phyloP scores from a whole-genome alignment of 2,329 filamentous ascomycete genomes.

The Endothia cerciana region DNA sequence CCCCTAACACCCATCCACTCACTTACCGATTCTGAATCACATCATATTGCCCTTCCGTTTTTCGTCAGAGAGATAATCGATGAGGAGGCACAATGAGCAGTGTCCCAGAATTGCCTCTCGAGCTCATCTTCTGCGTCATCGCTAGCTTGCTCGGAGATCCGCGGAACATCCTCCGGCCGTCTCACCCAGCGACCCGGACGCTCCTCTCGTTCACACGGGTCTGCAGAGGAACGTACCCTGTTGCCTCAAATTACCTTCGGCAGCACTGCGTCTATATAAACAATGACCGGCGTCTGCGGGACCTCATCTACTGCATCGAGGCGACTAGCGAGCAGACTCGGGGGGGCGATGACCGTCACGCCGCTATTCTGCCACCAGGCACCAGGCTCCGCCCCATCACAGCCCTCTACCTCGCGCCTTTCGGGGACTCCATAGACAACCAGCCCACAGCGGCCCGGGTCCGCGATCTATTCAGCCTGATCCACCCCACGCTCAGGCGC shows the following conservation, averaged over 20 bases:
- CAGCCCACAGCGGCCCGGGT: conserved; percentile 45
- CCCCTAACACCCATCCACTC: not conserved
- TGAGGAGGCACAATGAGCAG: conserved; percentile 3
- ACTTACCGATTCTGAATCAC: not conserved
- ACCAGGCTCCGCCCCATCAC: conserved; percentile 42
- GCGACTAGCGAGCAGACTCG: conserved; percentile 35
- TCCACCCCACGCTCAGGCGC: conserved; percentile 45
- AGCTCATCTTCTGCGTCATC: conserved; percentile 25
- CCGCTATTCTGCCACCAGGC: conserved; percentile 28
- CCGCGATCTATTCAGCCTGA: conserved; percentile 47
- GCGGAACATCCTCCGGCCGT: conserved; percentile 40
- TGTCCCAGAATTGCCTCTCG: conserved; percentile 13
- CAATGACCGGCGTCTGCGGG: conserved; percentile 40
- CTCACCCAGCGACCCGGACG: conserved; percentile 46
- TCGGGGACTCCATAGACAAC: conserved; percentile 43
- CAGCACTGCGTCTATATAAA: conserved; percentile 51
- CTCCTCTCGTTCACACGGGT: conserved; percentile 50
- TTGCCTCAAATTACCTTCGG: conserved; percentile 48
- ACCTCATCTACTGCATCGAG: conserved; percentile 41
- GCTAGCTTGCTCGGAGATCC: conserved; percentile 16
- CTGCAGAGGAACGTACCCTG: conserved; percentile 45
- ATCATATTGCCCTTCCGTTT: not conserved
- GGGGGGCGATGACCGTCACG: not conserved
- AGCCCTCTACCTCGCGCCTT: conserved; percentile 47
- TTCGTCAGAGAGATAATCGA: too few relatives aligned